Evolutionary conservation across 495 filamentous ascomycete genomes (phyloP), one percentile per base, ranked within the genome.

Genomic region (Chaetomium cochliodes): DNA sequence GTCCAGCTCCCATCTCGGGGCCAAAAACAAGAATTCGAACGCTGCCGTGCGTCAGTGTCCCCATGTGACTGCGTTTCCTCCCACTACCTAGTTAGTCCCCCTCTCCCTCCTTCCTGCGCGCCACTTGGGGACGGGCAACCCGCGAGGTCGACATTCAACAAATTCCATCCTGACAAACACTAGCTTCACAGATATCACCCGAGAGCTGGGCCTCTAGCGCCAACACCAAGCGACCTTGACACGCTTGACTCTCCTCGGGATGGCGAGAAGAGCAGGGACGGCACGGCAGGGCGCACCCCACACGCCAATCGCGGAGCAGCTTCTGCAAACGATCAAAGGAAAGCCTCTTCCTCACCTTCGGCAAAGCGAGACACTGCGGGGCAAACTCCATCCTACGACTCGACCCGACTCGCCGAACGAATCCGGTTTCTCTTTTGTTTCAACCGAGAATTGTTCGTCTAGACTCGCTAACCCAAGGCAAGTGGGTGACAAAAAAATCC

Each of bases 1-100:
- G 53, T n/a, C 30, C 16, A 52, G 57, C 42, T 25, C 42, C 22
- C 2, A 6, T n/a, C 16, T 47, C 41, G 13, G 20, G 18, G 6
- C 25, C 49, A 22, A 49, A 49, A 23, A 9, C 28, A 49, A 16
- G 8, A 30, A 30, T 25, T 18, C 13, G 18, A 37, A 51, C 9
- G 30, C 16, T 9, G 28, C 8, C 11, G 33, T 51, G 20, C 20
- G 8, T 16, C 25, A 52, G 47, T 28, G 58, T 30, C 25, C 25
- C 58, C 58, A 60, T 23, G 46, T 60, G 58, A 52, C 58, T 26
- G 26, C 18, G n/a, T n/a, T 50, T n/a, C 46, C 52, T 18, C 8
- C 52, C 52, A 37, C 49, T 4, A 51, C 4, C n/a, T n/a, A n/a
- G n/a, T n/a, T n/a, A n/a, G n/a, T n/a, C n/a, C n/a, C n/a, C n/a